phyloP scores from a whole-genome alignment of 306 rosid genomes.

The Cajanus cajan region DNA sequence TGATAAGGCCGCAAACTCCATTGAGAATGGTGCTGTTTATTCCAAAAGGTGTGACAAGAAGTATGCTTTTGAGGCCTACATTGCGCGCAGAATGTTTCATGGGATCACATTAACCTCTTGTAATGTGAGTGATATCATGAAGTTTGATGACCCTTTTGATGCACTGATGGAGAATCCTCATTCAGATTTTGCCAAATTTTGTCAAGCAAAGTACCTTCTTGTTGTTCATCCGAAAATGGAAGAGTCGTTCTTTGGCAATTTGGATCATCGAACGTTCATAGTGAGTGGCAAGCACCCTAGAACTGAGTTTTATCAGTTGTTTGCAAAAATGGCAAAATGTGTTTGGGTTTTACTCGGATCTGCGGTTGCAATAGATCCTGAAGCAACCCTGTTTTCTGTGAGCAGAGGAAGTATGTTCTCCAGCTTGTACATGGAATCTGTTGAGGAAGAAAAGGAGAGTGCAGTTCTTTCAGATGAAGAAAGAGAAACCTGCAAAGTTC shows the following conservation, averaged over 20 bases:
- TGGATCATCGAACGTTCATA: constrained; percentile 61
- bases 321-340: constrained; percentile 80
- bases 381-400: constrained; percentile 55
- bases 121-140: constrained; percentile 50
- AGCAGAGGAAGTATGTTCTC: constrained; percentile 56
- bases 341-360: constrained; percentile 67
- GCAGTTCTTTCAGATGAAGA: constrained; percentile 24
- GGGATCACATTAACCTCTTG: constrained; percentile 32
- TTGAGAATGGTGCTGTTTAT: constrained; percentile 55
- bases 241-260: constrained; percentile 69
- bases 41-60: constrained; percentile 73
- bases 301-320: constrained; percentile 75
- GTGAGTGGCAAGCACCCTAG: constrained; percentile 71
- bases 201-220: constrained; percentile 52
- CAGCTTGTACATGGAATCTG: constrained; percentile 64
- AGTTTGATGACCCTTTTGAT: constrained; percentile 62
- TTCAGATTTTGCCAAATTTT: constrained; percentile 72
- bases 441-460: constrained; percentile 41
- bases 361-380: constrained; percentile 53
- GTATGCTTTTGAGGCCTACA: constrained; percentile 83
- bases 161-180: constrained; percentile 58
- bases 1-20: constrained; percentile 54
- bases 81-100: constrained; percentile 63
- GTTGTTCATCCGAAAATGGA: constrained; percentile 74
- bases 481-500: constrained; percentile 37